Conservation (phyloP, 2,329 filamentous ascomycete species). For the Cryphonectria parasitica region DNA sequence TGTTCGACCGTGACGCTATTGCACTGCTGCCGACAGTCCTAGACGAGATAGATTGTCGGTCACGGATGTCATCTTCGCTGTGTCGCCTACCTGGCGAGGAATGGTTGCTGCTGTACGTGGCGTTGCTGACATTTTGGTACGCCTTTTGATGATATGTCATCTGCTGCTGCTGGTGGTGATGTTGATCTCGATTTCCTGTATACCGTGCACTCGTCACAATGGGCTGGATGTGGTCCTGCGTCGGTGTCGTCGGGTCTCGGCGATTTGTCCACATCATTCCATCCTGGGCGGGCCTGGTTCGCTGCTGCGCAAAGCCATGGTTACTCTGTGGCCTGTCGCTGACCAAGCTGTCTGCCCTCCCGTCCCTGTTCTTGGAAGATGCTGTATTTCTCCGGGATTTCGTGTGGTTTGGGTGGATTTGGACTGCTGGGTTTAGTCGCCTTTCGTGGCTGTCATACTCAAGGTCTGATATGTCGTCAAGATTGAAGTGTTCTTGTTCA, state of each 20-base stretch:
- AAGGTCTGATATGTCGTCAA: neutral
- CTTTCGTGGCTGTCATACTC: slow-evolving; percentile 12
- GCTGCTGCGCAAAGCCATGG: slow-evolving; percentile 5
- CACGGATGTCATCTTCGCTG: slow-evolving; percentile 22
- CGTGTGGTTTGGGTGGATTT: neutral
- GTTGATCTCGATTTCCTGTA: neutral
- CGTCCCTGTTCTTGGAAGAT: slow-evolving; percentile 5
- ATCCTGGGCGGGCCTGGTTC: slow-evolving; percentile 1
- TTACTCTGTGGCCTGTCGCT: slow-evolving; percentile 14
- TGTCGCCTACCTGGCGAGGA: slow-evolving; percentile 15
- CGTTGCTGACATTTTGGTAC: slow-evolving; percentile 17
- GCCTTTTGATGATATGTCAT: slow-evolving; percentile 1
- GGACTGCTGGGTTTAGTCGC: neutral
- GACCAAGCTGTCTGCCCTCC: slow-evolving; percentile 15
- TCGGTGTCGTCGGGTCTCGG: slow-evolving; percentile 20
- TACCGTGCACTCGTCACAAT: neutral
- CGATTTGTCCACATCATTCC: neutral
- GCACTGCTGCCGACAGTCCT: slow-evolving; percentile 18
- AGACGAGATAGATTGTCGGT: slow-evolving; percentile 18
- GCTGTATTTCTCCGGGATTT: neutral
- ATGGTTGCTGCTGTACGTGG: slow-evolving; percentile 16
- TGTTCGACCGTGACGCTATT: slow-evolving; percentile 25
- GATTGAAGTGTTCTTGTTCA: slow-evolving; percentile 9
- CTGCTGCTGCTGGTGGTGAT: neutral
- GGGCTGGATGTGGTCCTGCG: slow-evolving; percentile 20